Base-by-base conservation (phyloP, 106 monocot genomes). In the Apostasia ramifera region DNA sequence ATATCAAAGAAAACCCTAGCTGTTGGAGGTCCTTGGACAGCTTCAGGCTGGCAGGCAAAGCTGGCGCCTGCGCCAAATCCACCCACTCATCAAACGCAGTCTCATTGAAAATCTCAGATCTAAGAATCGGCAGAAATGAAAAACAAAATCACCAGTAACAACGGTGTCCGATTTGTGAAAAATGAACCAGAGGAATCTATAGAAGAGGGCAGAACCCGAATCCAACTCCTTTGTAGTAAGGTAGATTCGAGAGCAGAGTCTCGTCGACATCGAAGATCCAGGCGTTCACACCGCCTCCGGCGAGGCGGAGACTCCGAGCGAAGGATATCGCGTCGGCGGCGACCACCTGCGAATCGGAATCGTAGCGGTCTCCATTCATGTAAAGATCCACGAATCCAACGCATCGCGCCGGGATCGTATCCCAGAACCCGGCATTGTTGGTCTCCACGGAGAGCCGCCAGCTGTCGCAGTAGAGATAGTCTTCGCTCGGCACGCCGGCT, bases 191-290 rank as follows among this genome's bases (percentile, higher is more conserved):
- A 44, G n/a, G 1, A 49, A n/a, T 5, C 0, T 12, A 45, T 47
- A 38, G 12, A 46, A 46, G 9, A 1, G 11, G 7, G 6, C 40
- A 69, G 44, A 53, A 78, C 82, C 82, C 77, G 55, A 66, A 82
- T 63, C 59, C 73, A 49, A 82, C 66, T 15, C 10, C 71, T 4
- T 74, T 77, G 53, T 92, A 92, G 66, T 92, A 92, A 0, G 92
- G 88, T 1, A 84, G 59, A 67, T 92, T 92, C 39, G 82, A 85
- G 65, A 92, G 81, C 54, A 88, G 64, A 9, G 92, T 92, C 73
- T 92, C 92, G 53, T 92, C 92, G 5, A 92, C 55, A 48, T 92
- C 92, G 56, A 92, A 92, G 40, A 92, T 57, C 92, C 92, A 92
- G 1, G 67, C 71, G 59, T 85, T 85, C 83, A 66, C 85, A 9